Evolutionary conservation across 2,329 filamentous ascomycete genomes (phyloP).

Genomic region (Ophiostoma fasciatum): DNA sequence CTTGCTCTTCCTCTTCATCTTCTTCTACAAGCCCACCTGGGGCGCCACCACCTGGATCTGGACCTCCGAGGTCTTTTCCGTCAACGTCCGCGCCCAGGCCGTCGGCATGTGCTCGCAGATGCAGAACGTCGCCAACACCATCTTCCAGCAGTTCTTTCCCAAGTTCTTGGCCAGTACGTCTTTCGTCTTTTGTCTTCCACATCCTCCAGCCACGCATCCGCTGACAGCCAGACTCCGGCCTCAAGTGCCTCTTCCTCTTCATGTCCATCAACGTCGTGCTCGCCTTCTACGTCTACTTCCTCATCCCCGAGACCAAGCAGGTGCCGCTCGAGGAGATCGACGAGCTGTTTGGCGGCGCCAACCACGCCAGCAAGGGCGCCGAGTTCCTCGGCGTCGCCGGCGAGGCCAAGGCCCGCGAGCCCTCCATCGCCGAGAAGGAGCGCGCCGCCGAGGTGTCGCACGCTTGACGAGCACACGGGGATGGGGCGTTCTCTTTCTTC

Average conservation of each 20-base stretch:
- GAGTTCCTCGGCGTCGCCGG: conserved; percentile 24
- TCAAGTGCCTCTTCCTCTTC: conserved; percentile 28
- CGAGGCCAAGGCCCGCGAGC: conserved; percentile 9
- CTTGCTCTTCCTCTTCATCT: conserved; percentile 46
- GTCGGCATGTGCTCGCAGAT: conserved; percentile 47
- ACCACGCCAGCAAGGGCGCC: conserved; percentile 39
- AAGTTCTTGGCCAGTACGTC: conserved; percentile 39
- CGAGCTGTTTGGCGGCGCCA: conserved; percentile 37
- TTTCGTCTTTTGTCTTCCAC: not conserved
- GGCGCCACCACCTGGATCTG: conserved; percentile 54
- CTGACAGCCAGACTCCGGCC: conserved; percentile 17
- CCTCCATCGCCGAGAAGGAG: conserved; percentile 9
- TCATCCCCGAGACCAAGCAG: conserved; percentile 31
- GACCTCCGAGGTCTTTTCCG: conserved; percentile 51
- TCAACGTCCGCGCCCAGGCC: conserved; percentile 57
- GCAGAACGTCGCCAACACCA: conserved; percentile 47
- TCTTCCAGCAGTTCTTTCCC: conserved; percentile 55
- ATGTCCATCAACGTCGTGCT: conserved; percentile 28
- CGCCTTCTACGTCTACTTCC: conserved; percentile 29
- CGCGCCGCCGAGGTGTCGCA: conserved; percentile 1
- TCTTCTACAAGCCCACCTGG: conserved; percentile 53
- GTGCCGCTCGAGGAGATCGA: conserved; percentile 41
- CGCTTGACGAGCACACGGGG: too few species aligned
- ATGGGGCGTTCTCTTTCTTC: too few species aligned
- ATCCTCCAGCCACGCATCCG: too few species aligned